phyloP scores from a whole-genome alignment of 768 basidiomycete genomes.

The Lentinus brumalis region DNA sequence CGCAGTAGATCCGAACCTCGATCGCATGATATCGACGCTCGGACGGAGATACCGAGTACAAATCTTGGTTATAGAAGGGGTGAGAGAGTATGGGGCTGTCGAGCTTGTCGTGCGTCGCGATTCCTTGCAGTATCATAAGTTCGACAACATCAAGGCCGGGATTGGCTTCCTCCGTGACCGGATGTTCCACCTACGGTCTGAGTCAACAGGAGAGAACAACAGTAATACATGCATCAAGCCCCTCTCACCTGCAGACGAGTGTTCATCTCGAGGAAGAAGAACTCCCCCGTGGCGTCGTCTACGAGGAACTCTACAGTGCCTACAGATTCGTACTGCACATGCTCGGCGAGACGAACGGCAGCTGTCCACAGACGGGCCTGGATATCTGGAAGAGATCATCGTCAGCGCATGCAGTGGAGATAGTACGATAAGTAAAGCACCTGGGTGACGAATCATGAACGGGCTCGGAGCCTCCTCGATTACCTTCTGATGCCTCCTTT shows the following conservation, averaged over 20 bases:
- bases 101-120: constrained; percentile 36
- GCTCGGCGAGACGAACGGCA: constrained; percentile 49
- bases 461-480: constrained; percentile 72
- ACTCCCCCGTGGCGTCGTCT: constrained; percentile 50
- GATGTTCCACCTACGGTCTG: constrained; percentile 58
- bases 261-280: constrained; percentile 77
- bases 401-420: not conserved
- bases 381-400: constrained; percentile 36
- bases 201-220: too few species aligned
- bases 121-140: constrained; percentile 63
- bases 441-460: constrained; percentile 48
- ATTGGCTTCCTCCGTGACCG: constrained; percentile 59
- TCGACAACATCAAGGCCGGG: constrained; percentile 62
- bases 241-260: constrained; percentile 55
- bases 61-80: constrained; percentile 39
- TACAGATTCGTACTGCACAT: constrained; percentile 59
- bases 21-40: constrained; percentile 41
- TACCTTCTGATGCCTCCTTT: constrained; percentile 72
- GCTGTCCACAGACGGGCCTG: constrained; percentile 52
- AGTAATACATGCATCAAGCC: not conserved
- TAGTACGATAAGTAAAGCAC: constrained; percentile 30
- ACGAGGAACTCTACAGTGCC: constrained; percentile 73
- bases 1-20: constrained; percentile 62
- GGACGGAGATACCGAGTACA: constrained; percentile 30
- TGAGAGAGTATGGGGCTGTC: constrained; percentile 18